Conservation (phyloP, 2,329 filamentous ascomycete species). For the Camillea tinctor region DNA sequence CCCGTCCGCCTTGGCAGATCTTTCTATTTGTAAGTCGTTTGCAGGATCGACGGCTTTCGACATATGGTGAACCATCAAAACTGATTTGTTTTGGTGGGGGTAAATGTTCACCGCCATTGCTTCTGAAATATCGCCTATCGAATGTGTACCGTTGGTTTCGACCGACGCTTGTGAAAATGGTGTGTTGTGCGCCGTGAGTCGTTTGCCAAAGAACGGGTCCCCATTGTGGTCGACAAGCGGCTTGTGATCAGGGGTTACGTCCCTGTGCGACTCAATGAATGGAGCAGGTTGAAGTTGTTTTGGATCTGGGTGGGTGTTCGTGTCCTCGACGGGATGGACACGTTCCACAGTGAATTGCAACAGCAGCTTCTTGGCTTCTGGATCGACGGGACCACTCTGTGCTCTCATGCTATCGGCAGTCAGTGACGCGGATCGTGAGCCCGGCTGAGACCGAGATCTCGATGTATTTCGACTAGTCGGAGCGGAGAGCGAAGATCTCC, state of each 20-base stretch:
- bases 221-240: constrained; percentile 50
- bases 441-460: constrained; percentile 23
- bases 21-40: constrained; percentile 33
- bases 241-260: constrained; percentile 29
- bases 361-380: constrained; percentile 26
- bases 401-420: constrained; percentile 58
- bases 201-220: constrained; percentile 52
- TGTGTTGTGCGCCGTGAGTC: constrained; percentile 55
- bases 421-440: constrained; percentile 45
- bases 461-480: constrained; percentile 55
- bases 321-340: constrained; percentile 28
- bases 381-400: constrained; percentile 45
- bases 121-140: constrained; percentile 59
- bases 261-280: constrained; percentile 37
- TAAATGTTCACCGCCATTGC: constrained; percentile 62
- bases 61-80: constrained; percentile 59
- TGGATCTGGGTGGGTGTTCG: constrained; percentile 24
- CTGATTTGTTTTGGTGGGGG: constrained; percentile 63
- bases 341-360: constrained; percentile 30
- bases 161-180: constrained; percentile 63
- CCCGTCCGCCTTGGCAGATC: constrained; percentile 17
- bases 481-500: constrained; percentile 61
- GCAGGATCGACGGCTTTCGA: constrained; percentile 48
- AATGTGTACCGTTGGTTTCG: constrained; percentile 59
- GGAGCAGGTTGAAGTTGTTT: constrained; percentile 31